These are phyloP conservation scores for Ustilago sp. DNA, from an alignment of 1,284 basidiomycete species.

Conservation along the genomic window DNA sequence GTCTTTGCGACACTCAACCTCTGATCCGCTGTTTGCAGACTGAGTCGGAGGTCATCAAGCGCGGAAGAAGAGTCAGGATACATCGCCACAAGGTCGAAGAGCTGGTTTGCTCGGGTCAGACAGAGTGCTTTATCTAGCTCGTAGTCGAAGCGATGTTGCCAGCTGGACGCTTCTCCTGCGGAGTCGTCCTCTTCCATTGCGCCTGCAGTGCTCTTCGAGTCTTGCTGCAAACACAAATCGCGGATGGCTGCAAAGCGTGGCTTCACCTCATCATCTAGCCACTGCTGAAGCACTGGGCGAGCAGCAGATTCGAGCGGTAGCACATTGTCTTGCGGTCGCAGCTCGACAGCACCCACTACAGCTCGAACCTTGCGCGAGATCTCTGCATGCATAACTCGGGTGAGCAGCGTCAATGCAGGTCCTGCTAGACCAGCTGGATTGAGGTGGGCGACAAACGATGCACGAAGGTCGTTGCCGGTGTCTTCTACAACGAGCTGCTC, in stretches of 20 bases:
- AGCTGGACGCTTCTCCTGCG: conserved; percentile 14
- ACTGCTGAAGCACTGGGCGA: conserved; percentile 29
- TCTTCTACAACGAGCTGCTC: conserved; percentile 18
- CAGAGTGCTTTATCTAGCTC: conserved; percentile 55
- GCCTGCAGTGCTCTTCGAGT: neutral
- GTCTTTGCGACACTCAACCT: conserved; percentile 76
- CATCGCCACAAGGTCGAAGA: conserved; percentile 95
- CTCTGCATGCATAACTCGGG: conserved; percentile 33
- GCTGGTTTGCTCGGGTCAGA: conserved; percentile 71
- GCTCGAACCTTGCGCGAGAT: conserved; percentile 40
- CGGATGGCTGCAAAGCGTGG: conserved; percentile 39
- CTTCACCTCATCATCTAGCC: conserved; percentile 42
- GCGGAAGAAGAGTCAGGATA: conserved; percentile 88
- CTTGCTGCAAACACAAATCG: conserved; percentile 12
- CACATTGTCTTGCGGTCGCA: conserved; percentile 24
- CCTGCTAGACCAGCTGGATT: conserved; percentile 21
- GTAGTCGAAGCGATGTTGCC: conserved; percentile 49
- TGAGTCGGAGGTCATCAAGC: conserved; percentile 85
- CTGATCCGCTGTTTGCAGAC: conserved; percentile 55
- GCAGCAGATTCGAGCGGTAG: conserved; percentile 39
- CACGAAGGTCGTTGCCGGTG: conserved; percentile 13
- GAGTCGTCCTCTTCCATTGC: conserved; percentile 5
- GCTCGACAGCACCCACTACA: conserved; percentile 26
- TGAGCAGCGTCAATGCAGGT: conserved; percentile 30
- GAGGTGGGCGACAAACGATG: conserved; percentile 30